Base-by-base conservation (phyloP, 2,329 filamentous ascomycete genomes). In the Nemania bipapillata region DNA sequence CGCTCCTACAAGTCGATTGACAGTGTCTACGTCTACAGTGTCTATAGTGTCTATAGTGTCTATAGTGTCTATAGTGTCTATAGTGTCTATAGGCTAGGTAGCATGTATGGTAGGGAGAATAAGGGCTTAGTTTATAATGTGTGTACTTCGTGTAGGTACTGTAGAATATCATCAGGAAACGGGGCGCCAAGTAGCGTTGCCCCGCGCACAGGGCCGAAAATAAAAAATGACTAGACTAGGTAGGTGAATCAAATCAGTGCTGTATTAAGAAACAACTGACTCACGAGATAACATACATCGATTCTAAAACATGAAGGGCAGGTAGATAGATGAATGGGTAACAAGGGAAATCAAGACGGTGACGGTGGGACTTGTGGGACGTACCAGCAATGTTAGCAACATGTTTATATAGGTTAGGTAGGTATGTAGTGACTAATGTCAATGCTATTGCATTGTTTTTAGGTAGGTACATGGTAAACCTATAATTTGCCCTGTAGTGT, bases 151-250 rank as follows among this genome's bases (percentile, higher is more conserved):
- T n/a, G n/a, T n/a, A n/a, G n/a, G n/a, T n/a, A n/a, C n/a, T 42
- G 40, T 42, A 42, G 4, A 42, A 42, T 5, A 47, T 20, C 17
- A 15, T 20, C 22, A 66, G 37, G 61, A 24, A 49, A 63, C 37
- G 35, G 52, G 47, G 50, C 30, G 55, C 65, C 55, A 63, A 64
- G 65, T 28, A 17, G 15, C n/a, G 45, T 35, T 8, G 17, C 17
- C 40, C 54, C 60, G 54, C 57, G 47, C 54, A 40, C 30, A 32
- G 30, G 30, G n/a, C n/a, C n/a, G 4, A 50, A 49, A n/a, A 54
- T 28, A 37, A 54, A 30, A 50, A 60, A 35, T 22, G 32, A 28
- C 20, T 5, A 42, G 4, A 2, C 3, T 61, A 30, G 55, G 26
- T 45, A 24, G 12, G 52, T 53, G 52, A 37, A 45, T 26, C 24